phyloP scores from a whole-genome alignment of 1,284 basidiomycete genomes.

The Hypsizygus ulmarius region DNA sequence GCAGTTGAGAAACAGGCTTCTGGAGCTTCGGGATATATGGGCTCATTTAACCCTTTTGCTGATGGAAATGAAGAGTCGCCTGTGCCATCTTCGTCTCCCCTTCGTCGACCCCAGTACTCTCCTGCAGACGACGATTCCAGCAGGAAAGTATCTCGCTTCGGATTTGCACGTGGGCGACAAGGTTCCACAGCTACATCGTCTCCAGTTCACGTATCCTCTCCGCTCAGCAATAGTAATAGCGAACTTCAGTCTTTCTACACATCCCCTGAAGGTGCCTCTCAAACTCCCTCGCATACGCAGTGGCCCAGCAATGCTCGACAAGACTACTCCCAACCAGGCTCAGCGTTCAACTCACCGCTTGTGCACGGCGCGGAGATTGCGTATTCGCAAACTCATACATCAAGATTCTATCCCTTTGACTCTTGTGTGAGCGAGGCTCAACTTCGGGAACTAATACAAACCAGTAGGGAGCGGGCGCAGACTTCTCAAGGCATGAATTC shows the following conservation, averaged over 20 bases:
- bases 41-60: conserved; percentile 78
- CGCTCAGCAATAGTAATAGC: conserved; percentile 43
- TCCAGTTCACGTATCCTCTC: conserved; percentile 56
- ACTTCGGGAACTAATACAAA: conserved; percentile 68
- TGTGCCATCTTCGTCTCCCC: conserved; percentile 28
- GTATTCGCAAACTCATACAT: conserved; percentile 37
- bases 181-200: conserved; percentile 57
- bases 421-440: conserved; percentile 65
- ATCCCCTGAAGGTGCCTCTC: conserved; percentile 33
- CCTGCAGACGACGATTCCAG: conserved; percentile 59
- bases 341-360: conserved; percentile 46
- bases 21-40: conserved; percentile 55
- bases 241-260: conserved; percentile 51
- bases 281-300: conserved; percentile 34
- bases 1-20: conserved; percentile 46
- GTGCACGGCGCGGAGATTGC: conserved; percentile 40
- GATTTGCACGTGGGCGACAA: conserved; percentile 75
- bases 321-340: conserved; percentile 42
- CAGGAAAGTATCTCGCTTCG: conserved; percentile 77
- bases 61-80: conserved; percentile 47
- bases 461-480: conserved; percentile 55
- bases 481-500: conserved; percentile 14
- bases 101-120: conserved; percentile 23
- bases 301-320: conserved; percentile 49
- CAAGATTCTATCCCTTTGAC: conserved; percentile 52